A percentile compares a stretch with the other conserved stretches of the same genome.
Conservation (phyloP, 257 asterid genomes). For the Orobanche coerulescens region DNA sequence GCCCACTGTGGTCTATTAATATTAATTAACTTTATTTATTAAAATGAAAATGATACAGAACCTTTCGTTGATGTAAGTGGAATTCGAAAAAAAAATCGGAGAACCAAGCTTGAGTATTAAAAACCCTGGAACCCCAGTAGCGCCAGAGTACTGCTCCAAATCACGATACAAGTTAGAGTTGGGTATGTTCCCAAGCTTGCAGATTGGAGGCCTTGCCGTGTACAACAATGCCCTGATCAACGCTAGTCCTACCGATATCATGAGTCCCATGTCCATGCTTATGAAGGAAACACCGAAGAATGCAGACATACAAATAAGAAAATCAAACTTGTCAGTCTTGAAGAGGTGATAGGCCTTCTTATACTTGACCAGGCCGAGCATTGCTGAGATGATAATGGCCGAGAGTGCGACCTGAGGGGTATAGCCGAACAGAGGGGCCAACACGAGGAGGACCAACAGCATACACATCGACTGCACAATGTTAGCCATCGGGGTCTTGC, state of each 20-base stretch:
- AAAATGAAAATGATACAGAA: no score
- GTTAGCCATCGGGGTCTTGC: constrained; percentile 70
- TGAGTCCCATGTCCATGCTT: constrained; percentile 86
- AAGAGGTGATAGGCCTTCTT: constrained; percentile 55
- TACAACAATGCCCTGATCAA: constrained; percentile 57
- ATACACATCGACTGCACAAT: constrained; percentile 60
- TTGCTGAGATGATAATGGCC: constrained; percentile 80
- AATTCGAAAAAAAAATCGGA: constrained; percentile 74
- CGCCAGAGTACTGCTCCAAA: constrained; percentile 63
- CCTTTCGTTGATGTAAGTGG: constrained; percentile 69
- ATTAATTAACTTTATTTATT: no score
- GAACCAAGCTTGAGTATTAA: constrained; percentile 65
- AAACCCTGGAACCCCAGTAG: constrained; percentile 39
- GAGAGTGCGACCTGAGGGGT: constrained; percentile 85
- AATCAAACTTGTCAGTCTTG: constrained; percentile 81
- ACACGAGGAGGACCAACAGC: constrained; percentile 52
- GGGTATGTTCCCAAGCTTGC: constrained; percentile 67
- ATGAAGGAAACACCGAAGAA: constrained; percentile 75
- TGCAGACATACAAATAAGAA: constrained; percentile 64
- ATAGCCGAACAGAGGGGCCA: constrained; percentile 76
- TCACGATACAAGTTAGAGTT: constrained; percentile 49
- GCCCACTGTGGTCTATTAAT: no score
- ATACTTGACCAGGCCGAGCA: constrained; percentile 73
- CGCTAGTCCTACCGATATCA: constrained; percentile 72
- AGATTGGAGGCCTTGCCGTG: constrained; percentile 67